Base-by-base conservation (phyloP, 768 basidiomycete species). In the Rubroboletus satanas region DNA sequence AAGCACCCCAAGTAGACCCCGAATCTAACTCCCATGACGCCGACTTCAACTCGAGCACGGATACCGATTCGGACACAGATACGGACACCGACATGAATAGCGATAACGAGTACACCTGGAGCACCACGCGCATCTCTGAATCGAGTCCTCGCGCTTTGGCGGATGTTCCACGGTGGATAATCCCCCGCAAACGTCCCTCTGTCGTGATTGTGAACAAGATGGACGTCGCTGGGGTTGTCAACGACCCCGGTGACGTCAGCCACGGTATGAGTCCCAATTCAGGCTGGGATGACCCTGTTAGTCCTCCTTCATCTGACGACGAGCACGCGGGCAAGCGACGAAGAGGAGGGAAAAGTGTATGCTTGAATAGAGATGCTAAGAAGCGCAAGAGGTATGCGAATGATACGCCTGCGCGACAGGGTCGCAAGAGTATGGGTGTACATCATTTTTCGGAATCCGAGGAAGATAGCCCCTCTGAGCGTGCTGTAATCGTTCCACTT, bases 181-280 rank as follows among this genome's bases (percentile, higher is more conserved):
- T 62, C 29, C 60, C 63, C 4, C 61, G 58, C 39, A 65, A 56
- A 36, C 59, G 60, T 35, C 57, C 62, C 7, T 72, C 69, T 10
- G 53, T 62, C 41, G 38, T 57, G 35, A 46, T 54, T 3, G 18
- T 46, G 6, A 35, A 52, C 23, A 47, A 48, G 10, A 43, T 31
- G 12, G 42, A 52, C 23, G 21, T 51, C 18, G 5, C 41, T 11
- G 21, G 8, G 8, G 49, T 38, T 5, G 28, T 23, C 8, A 31
- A 45, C 18, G 10, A 26, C 38, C 28, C 44, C 37, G 23, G 14
- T 38, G 47, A 59, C 4, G 35, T 35, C 26, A 17, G 4, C 18
- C 51, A 8, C 18, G 17, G 26, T 18, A 21, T 49, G 15, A 38
- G 17, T 17, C 3, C 31, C 12, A 47, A 29, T n/a, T 46, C 52